phyloP scores from a whole-genome alignment of 2,329 filamentous ascomycete species.

The Fusarium liriodendri region DNA sequence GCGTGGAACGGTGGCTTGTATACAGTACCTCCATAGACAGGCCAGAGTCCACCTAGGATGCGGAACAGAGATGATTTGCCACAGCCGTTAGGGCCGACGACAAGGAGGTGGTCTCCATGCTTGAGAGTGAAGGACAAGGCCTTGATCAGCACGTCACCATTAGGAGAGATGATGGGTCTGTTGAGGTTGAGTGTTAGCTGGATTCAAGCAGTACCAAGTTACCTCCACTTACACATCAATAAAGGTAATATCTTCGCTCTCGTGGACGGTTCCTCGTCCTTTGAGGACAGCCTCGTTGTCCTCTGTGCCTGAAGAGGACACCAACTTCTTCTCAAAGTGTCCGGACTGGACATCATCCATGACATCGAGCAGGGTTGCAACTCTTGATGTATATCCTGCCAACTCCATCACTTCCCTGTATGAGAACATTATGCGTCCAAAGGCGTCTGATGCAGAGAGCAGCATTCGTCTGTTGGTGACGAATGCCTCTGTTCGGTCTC shows the following conservation, averaged over 20 bases:
- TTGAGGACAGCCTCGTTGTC: constrained; percentile 85
- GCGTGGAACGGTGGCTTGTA: constrained; percentile 90
- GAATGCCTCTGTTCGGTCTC: constrained; percentile 80
- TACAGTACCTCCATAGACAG: constrained; percentile 94
- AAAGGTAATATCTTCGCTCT: constrained; percentile 88
- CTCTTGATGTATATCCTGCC: constrained; percentile 93
- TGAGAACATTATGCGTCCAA: constrained; percentile 96
- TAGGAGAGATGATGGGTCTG: constrained; percentile 92
- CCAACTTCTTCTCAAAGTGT: constrained; percentile 95
- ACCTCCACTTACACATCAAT: constrained; percentile 72
- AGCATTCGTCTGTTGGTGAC: constrained; percentile 95
- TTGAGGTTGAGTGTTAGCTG: constrained; percentile 29
- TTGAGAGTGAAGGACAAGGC: constrained; percentile 88
- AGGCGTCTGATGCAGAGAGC: constrained; percentile 92
- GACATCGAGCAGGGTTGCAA: constrained; percentile 88
- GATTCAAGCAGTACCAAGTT: background rate
- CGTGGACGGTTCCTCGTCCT: constrained; percentile 82
- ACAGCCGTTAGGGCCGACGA: constrained; percentile 96
- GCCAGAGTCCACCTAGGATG: constrained; percentile 96
- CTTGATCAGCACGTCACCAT: constrained; percentile 90
- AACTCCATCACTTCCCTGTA: constrained; percentile 98
- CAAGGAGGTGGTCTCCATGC: constrained; percentile 89
- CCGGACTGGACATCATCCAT: constrained; percentile 94
- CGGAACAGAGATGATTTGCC: constrained; percentile 97
- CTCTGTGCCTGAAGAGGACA: constrained; percentile 86